Percentiles rank a stretch among this genome's conserved stretches.
These are phyloP conservation scores for Funneliformis mosseae DNA, from an alignment of 192 early-diverging fungal species.

Conservation along the genomic window DNA sequence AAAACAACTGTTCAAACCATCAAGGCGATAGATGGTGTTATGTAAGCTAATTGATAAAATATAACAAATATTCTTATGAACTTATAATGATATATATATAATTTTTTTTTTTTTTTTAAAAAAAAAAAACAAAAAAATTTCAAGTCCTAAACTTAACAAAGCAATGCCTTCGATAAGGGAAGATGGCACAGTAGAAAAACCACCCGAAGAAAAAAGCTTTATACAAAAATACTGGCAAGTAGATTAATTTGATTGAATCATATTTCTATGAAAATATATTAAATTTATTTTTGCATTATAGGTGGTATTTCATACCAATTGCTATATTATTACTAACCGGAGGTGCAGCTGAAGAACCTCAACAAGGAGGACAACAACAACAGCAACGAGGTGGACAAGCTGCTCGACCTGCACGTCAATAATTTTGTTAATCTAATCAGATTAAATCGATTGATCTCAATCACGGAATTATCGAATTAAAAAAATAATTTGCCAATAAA, in stretches of 20 bases:
- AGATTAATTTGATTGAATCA: background rate
- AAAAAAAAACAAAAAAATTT: background rate
- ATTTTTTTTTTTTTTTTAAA: background rate
- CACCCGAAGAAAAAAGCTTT: slow-evolving; percentile 31
- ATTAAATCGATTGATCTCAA: background rate
- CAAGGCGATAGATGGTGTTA: slow-evolving; percentile 4
- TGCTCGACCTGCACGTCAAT: slow-evolving; percentile 4
- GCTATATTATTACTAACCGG: slow-evolving; percentile 1
- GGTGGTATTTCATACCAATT: slow-evolving; percentile 11
- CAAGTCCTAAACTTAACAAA: slow-evolving; percentile 27
- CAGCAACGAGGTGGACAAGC: background rate
- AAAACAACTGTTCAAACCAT: slow-evolving; percentile 31
- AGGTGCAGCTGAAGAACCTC: background rate
- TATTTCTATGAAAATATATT: background rate
- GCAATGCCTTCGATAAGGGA: background rate
- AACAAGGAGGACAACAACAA: slow-evolving; percentile 10
- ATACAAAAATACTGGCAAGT: slow-evolving; percentile 34
- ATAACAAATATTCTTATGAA: background rate
- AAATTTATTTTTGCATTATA: background rate
- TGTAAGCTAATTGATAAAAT: background rate
- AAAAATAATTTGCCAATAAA: background rate
- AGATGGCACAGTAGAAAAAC: slow-evolving; percentile 29
- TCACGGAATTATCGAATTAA: background rate
- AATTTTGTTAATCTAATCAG: background rate
- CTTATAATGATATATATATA: background rate